Evolutionary conservation across 306 rosid species (phyloP), one percentile per base, ranked within the genome.

Genomic region (Cucurbita maxima): DNA sequence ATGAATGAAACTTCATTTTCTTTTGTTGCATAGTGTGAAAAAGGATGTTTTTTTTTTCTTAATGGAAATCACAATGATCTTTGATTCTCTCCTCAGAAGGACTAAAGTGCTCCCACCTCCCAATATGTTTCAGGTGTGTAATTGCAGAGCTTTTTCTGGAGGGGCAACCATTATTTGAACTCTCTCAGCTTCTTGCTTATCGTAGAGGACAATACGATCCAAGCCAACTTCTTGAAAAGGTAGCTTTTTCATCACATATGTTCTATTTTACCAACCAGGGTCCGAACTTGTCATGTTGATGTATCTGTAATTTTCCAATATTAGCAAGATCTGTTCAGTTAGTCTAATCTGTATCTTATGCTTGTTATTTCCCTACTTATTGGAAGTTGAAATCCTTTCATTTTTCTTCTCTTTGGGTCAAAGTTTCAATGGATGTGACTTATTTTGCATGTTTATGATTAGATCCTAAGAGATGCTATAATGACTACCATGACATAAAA

Each of bases 121-220:
- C 72, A 75, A 73, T 54, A 72, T 83, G 44, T 77, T 81, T 75
- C 82, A 90, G 98, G 85, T 91, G 99, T 85, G 99, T 91, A 62
- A 91, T 89, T 82, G 99, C 97, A 8, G 99, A 94, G 88, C 99
- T 94, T 85, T 94, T 94, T 84, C 96, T 87, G 44, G 98, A 90
- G 87, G 98, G 98, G 55, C 98, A 94, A 77, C 97, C 98, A 3
- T 86, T 89, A 59, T 94, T 94, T 75, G 98, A 90, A 84, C 87
- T 90, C 56, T 87, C 97, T 77, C 99, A 94, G 81, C 97, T 94
- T 79, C 95, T 94, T 71, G 88, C 99, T 69, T 94, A 90, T 86
- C 99, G 99, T 69, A 87, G 96, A 94, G 97, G 99, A 81, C 99
- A 94, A 68, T 85, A 86, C 25, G 99, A 94, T 82, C 96, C 97